phyloP scores from a whole-genome alignment of 495 filamentous ascomycete species.

The Hypoxylon subgilvum region DNA sequence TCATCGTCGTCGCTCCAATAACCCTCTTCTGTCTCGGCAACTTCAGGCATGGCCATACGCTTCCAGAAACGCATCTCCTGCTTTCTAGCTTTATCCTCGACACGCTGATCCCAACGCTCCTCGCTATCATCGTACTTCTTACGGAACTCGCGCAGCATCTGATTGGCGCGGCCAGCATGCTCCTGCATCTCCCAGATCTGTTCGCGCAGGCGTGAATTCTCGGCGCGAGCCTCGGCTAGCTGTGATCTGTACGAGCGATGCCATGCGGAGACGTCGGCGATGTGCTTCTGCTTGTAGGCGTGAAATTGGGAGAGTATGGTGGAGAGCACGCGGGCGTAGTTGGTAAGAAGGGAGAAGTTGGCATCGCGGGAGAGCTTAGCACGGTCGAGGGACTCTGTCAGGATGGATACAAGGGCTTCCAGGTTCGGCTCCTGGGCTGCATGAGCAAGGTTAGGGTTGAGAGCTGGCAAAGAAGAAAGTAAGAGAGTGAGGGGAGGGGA shows the following conservation, averaged over 20 bases:
- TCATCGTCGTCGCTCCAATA: constrained; percentile 65
- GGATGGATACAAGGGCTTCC: constrained; percentile 57
- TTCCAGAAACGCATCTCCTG: constrained; percentile 63
- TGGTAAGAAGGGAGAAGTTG: constrained; percentile 57
- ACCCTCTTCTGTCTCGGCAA: constrained; percentile 54
- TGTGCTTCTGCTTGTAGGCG: constrained; percentile 59
- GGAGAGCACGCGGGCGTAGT: constrained; percentile 53
- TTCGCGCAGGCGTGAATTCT: constrained; percentile 61
- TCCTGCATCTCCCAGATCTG: constrained; percentile 64
- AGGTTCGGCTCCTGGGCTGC: constrained; percentile 58
- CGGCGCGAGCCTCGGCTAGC: constrained; percentile 61
- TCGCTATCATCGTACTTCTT: constrained; percentile 55
- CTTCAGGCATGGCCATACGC: constrained; percentile 58
- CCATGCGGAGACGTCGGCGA: constrained; percentile 59
- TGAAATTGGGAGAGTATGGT: constrained; percentile 60
- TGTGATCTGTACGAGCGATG: constrained; percentile 62
- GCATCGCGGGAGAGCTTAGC: constrained; percentile 57
- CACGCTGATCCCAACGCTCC: constrained; percentile 52
- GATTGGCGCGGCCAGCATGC: constrained; percentile 56
- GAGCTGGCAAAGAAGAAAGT: constrained; percentile 1
- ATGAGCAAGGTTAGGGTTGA: background rate
- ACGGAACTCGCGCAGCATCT: constrained; percentile 55
- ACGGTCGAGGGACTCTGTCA: constrained; percentile 59
- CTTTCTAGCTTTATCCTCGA: constrained; percentile 49
- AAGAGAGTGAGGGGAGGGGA: background rate